Conservation (phyloP, 768 basidiomycete genomes). For the Nidularia sp. region DNA sequence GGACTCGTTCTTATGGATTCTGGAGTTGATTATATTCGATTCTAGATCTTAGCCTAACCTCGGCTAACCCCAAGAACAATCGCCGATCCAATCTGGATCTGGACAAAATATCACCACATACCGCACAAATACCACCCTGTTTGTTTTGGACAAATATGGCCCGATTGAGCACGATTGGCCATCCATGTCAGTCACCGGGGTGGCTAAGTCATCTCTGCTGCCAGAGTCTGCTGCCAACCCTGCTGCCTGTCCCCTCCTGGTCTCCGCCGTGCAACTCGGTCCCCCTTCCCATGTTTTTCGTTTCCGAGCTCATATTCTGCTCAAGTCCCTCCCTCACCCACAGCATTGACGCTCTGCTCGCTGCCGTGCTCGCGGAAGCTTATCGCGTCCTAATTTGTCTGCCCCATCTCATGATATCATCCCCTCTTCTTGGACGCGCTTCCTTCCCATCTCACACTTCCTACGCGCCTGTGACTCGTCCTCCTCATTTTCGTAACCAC, state of each 20-base stretch:
- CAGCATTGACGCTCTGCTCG: not conserved
- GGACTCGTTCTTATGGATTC: not conserved
- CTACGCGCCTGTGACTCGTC: not conserved
- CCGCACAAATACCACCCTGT: too few species aligned
- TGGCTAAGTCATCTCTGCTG: too few species aligned
- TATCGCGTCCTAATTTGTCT: not conserved
- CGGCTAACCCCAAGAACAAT: not conserved
- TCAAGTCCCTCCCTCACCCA: not conserved
- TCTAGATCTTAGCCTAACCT: not conserved
- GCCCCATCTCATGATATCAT: conserved; percentile 5
- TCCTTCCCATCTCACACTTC: conserved; percentile 10
- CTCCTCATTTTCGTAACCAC: not conserved
- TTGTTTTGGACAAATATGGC: too few species aligned
- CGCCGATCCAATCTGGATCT: too few species aligned
- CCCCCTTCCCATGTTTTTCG: not conserved
- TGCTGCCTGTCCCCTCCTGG: too few species aligned
- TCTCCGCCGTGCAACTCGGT: conserved; percentile 18
- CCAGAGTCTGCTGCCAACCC: too few species aligned
- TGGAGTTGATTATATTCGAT: too few species aligned
- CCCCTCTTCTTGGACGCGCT: conserved; percentile 1
- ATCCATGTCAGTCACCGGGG: too few species aligned
- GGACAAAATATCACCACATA: too few species aligned
- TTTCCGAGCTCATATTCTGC: not conserved
- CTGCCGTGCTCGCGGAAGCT: not conserved
- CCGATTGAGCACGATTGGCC: too few species aligned